Evolutionary conservation across 1,284 basidiomycete genomes (phyloP), one percentile per base, ranked within the genome.

Genomic region (Earliella scabrosa): DNA sequence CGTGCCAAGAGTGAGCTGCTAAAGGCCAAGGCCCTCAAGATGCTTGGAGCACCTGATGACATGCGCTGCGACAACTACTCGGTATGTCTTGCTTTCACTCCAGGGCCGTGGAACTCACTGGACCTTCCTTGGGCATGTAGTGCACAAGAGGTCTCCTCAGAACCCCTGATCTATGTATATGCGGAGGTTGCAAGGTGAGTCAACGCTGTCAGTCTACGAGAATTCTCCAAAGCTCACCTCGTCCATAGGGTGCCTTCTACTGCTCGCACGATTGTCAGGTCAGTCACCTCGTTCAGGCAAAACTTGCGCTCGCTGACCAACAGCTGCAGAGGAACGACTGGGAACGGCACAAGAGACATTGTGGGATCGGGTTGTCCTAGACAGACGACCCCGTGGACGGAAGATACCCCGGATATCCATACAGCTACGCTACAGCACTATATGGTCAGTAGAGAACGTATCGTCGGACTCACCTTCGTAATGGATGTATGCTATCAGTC

Each of bases 61-160:
- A 66, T 74, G 45, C 61, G 58, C 11, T 74, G 73, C 52, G 63
- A 68, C 35, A 66, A 73, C 52, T 59, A 64, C 43, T 48, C 63
- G 16, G 64, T 63, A 52, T 23, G 50, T 35, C 2, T 10, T 11
- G 4, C 36, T 21, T 23, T 1, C 14, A 24, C 10, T 23, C 3
- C 10, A 6, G 3, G 21, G 8, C 23, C 7, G n/a, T 10, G n/a
- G n/a, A n/a, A 7, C 9, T 1, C 8, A 39, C 8, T 24, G 49
- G n/a, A 50, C 27, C 4, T 8, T 20, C 40, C 26, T 16, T 11
- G 3, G 11, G 36, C 9, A 20, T 31, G 16, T 38, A 51, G 56
- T 58, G 53, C 48, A 43, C 31, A n/a, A 32, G 45, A 11, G 57
- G 56, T 11, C 52, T 62, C 10, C 57, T 62, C 20, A 31, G 57